A percentile compares a stretch with the other conserved stretches of the same genome.
phyloP scores from a whole-genome alignment of 108 stramenopile species.

The Pseudonitzschia delicatissima region DNA sequence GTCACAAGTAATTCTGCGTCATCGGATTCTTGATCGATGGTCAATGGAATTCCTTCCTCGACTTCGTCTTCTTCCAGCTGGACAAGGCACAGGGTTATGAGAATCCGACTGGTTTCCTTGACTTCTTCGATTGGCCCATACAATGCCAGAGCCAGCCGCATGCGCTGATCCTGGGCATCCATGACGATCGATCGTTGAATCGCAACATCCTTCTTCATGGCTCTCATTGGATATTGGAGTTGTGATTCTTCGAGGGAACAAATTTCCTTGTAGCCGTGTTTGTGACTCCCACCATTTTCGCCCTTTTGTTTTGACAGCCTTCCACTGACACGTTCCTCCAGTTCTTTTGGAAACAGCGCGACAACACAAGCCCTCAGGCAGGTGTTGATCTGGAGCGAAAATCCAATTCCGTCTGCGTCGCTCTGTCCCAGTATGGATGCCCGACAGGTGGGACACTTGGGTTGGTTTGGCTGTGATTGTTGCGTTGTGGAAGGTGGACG shows the following conservation, averaged over 20 bases:
- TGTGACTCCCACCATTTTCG: constrained; percentile 47
- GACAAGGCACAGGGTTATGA: constrained; percentile 46
- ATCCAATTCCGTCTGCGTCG: background rate
- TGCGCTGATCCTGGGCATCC: constrained; percentile 50
- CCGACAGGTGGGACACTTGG: constrained; percentile 55
- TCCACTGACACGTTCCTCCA: constrained; percentile 33
- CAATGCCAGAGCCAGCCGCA: constrained; percentile 47
- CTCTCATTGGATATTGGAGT: background rate
- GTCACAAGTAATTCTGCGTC: too few relatives aligned
- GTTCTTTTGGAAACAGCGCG: constrained; percentile 37
- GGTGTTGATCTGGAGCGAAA: constrained; percentile 36
- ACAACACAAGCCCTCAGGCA: constrained; percentile 43
- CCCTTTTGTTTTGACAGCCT: constrained; percentile 10
- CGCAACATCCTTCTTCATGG: background rate
- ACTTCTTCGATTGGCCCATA: constrained; percentile 6
- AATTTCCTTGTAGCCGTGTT: constrained; percentile 40
- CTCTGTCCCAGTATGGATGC: constrained; percentile 4
- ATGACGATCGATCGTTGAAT: constrained; percentile 49
- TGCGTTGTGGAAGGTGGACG: background rate
- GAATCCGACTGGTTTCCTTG: background rate
- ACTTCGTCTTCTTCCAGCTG: constrained; percentile 71
- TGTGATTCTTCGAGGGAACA: constrained; percentile 4
- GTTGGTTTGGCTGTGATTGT: background rate
- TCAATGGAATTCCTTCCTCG: constrained; percentile 49
- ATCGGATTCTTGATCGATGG: constrained; percentile 42